Evolutionary conservation across 176 grass and related monocot genomes (phyloP).

Genomic region (Aegilops umbellulata): DNA sequence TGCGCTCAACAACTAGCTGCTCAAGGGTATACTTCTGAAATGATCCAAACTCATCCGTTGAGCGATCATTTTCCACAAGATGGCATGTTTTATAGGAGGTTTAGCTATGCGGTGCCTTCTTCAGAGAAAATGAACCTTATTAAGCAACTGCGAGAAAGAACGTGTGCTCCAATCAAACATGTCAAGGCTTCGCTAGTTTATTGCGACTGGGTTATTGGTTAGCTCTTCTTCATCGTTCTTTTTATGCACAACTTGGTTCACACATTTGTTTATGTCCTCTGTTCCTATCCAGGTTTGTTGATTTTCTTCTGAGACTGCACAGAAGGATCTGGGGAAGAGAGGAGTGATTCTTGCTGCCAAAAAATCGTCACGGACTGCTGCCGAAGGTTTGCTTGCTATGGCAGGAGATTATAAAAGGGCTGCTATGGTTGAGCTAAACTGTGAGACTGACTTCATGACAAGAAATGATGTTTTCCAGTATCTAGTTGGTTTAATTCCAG

Average conservation of each 20-base stretch:
- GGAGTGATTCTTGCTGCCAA: slow-evolving; percentile 73
- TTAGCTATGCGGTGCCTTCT: slow-evolving; percentile 43
- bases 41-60: background rate
- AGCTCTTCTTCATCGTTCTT: background rate
- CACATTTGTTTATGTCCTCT: background rate
- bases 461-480: slow-evolving; percentile 88
- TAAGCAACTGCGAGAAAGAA: slow-evolving; percentile 69
- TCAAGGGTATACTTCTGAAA: slow-evolving; percentile 3
- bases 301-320: too few relatives aligned
- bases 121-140: slow-evolving; percentile 80
- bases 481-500: slow-evolving; percentile 48
- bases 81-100: slow-evolving; percentile 33
- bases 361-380: slow-evolving; percentile 70
- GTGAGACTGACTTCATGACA: slow-evolving; percentile 91
- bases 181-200: slow-evolving; percentile 72
- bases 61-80: background rate
- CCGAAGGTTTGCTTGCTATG: slow-evolving; percentile 82
- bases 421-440: slow-evolving; percentile 82
- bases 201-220: slow-evolving; percentile 87
- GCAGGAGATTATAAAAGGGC: slow-evolving; percentile 69
- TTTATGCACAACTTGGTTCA: background rate
- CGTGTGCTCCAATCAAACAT: slow-evolving; percentile 83
- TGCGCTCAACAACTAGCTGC: slow-evolving; percentile 9
- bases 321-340: slow-evolving; percentile 84
- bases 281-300: slow-evolving; percentile 10